Evolutionary conservation across 2,329 filamentous ascomycete species (phyloP).

Genomic region (Botrytis porri): DNA sequence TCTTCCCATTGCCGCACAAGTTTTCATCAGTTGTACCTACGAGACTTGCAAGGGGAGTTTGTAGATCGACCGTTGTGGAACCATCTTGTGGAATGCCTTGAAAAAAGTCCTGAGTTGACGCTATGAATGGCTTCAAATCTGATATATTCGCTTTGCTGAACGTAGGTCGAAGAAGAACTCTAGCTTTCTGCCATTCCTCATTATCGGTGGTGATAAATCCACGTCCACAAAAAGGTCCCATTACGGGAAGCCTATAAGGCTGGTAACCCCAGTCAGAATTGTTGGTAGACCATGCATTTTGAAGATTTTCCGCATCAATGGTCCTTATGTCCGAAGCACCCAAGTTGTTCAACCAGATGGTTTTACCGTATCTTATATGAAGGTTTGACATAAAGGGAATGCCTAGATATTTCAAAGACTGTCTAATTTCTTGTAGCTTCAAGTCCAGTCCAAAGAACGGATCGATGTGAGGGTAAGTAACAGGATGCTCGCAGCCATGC

Average conservation of each 20-base stretch:
- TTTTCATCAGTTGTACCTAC: not conserved
- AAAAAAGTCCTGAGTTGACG: not conserved
- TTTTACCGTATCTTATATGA: conserved; percentile 6
- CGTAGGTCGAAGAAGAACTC: not conserved
- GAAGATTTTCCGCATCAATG: conserved; percentile 2
- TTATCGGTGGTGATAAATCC: conserved; percentile 10
- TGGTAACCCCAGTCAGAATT: conserved; percentile 11
- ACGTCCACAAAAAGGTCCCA: conserved; percentile 9
- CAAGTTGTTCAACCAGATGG: not conserved
- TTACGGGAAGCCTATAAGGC: conserved; percentile 1
- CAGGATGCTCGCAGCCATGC: not conserved
- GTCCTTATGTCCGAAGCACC: not conserved
- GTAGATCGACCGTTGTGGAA: not conserved
- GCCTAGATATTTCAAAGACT: not conserved
- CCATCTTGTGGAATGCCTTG: not conserved
- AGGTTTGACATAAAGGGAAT: not conserved
- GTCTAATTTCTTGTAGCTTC: conserved; percentile 1
- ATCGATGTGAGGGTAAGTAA: conserved; percentile 12
- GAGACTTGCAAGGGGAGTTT: not conserved
- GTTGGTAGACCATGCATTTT: not conserved
- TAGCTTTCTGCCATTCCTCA: not conserved
- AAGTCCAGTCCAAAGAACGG: conserved; percentile 10
- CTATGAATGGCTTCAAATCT: not conserved
- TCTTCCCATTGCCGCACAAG: not conserved
- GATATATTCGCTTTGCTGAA: conserved; percentile 15